Base-by-base conservation (phyloP, 306 rosid species). In the Rosa lucieae region DNA sequence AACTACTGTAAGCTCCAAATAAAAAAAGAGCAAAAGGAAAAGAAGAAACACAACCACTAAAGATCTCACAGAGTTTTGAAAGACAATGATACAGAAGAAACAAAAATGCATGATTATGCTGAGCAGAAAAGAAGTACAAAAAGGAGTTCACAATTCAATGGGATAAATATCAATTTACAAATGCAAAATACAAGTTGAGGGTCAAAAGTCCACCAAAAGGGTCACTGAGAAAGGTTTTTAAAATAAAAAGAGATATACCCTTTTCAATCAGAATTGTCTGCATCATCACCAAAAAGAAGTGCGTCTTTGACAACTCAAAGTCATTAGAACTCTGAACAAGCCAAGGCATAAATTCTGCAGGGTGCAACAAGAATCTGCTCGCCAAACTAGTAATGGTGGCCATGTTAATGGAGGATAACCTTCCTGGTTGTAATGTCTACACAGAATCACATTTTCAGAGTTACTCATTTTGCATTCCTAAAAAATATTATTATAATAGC, bases 301-400 rank as follows among this genome's bases (percentile, higher is more conserved):
- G 86, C 15, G 90, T 86, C 86, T 91, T 92, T 14, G 93, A 92
- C 77, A 86, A 85, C 73, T 87, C 91, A 44, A 82, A 73, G 66
- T 88, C 89, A 80, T 86, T 74, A 78, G 89, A 86, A 76, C 79
- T 77, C 85, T 85, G 79, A 44, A 80, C 77, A 79, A 94, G 87
- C 94, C 92, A 92, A 61, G 83, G 80, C 58, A 88, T 77, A 72
- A 77, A 85, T 67, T 89, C 85, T 77, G 80, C 86, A 56, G 92
- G 89, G 37, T 82, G 82, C 82, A 80, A 79, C 78, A 72, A 68
- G 82, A 92, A 89, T 79, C 80, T 86, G 72, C 84, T 78, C 20
- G 97, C 97, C 97, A 94, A 80, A 83, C 79, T 82, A 69, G 82
- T 78, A 84, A 92, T 72, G 44, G 79, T 84, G 84, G 80, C 88